phyloP scores from a whole-genome alignment of 2,329 filamentous ascomycete genomes.

The Fusarium illudens region DNA sequence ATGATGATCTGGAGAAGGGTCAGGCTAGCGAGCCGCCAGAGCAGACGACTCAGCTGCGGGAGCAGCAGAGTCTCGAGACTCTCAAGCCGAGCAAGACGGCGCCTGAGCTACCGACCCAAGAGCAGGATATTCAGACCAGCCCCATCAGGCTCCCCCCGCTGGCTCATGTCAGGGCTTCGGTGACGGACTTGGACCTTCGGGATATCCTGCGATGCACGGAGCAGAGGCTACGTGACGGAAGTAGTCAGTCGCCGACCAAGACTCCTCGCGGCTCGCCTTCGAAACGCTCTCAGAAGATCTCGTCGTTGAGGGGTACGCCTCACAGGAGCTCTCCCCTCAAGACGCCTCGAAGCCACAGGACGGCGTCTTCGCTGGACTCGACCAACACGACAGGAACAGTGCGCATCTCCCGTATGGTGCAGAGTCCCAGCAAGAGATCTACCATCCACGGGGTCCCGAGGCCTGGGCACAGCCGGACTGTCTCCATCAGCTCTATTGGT shows the following conservation, averaged over 20 bases:
- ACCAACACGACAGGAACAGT: conserved; percentile 38
- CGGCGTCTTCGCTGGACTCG: conserved; percentile 23
- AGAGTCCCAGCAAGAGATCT: conserved; percentile 43
- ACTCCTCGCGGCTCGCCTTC: conserved; percentile 37
- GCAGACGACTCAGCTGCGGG: conserved; percentile 25
- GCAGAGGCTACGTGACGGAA: conserved; percentile 56
- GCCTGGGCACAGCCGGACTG: conserved; percentile 35
- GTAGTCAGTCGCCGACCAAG: conserved; percentile 44
- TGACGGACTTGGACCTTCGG: conserved; percentile 58
- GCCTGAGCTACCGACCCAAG: conserved; percentile 26
- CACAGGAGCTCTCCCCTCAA: conserved; percentile 40
- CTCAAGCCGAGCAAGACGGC: conserved; percentile 35
- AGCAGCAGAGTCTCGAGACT: conserved; percentile 22
- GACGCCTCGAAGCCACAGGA: conserved; percentile 45
- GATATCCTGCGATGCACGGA: conserved; percentile 64
- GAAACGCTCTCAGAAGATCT: conserved; percentile 28
- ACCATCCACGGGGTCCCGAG: conserved; percentile 31
- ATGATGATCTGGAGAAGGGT: conserved; percentile 39
- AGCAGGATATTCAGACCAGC: conserved; percentile 19
- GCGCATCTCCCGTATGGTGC: conserved; percentile 29
- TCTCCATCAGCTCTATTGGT: conserved; percentile 45
- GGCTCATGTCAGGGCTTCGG: conserved; percentile 35
- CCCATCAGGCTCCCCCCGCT: conserved; percentile 24
- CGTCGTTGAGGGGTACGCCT: conserved; percentile 37
- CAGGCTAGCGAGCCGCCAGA: conserved; percentile 17